Evolutionary conservation across 805 yeast species (phyloP), one percentile per base, ranked within the genome.

Genomic region (Myxozyma vanderwaltii): DNA sequence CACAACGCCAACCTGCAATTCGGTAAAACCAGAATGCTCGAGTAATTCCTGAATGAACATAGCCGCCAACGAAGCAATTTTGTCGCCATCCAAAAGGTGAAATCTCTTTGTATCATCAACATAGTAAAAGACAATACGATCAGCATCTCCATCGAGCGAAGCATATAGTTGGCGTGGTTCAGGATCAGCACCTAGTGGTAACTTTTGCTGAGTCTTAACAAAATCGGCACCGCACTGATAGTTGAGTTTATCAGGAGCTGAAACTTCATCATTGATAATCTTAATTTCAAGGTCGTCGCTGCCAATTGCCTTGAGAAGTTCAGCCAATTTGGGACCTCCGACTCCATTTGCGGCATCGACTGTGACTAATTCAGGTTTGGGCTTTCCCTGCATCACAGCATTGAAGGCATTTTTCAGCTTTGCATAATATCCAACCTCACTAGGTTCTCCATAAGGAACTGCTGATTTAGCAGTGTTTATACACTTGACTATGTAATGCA

Each of bases 271-370:
- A 12, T 27, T 65, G 54, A 82, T 73, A 15, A 76, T 68, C 7
- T 58, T 64, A 45, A 79, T 72, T 0, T 77, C 72, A 17, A 88
- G 70, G 19, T 75, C 68, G 1, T 77, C 72, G 1, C 70, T 59
- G 48, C 85, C 71, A 47, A 77, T 72, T 2, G 72, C 63, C 35
- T 74, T 72, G 24, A 82, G 74, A 58, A 91, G 74, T 24, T 78
- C 76, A 24, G 72, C 68, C 27, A 85, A 77, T 70, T 88, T 87
- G 21, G 89, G 88, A 0, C 91, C 96, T 17, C 99, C 99, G 40
- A 94, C 89, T n/a, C 99, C 99, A 71, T 94, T 94, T 6, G 99
- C 99, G 40, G 91, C 85, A 75, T 94, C 99, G 19, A 94, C 83
- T 1, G 85, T 81, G 65, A 91, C 78, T 35, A 65, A 57, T n/a